Evolutionary conservation across 768 basidiomycete genomes (phyloP).

Genomic region (Porphyrellus cyaneotinctus): DNA sequence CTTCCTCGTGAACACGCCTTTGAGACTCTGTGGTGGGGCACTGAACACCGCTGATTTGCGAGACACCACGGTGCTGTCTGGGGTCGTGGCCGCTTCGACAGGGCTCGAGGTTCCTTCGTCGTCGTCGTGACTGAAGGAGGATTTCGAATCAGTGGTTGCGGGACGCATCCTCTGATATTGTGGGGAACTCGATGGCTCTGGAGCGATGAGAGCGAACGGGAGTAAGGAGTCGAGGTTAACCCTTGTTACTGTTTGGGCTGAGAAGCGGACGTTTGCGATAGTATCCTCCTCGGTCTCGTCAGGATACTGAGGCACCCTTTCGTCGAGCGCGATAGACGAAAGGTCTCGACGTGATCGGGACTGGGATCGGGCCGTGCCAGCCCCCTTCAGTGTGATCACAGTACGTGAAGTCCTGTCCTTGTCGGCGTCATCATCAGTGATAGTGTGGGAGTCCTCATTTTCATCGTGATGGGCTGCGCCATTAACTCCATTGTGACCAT

Average conservation of each 20-base stretch:
- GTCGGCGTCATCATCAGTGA: slow-evolving; percentile 42
- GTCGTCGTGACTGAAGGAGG: slow-evolving; percentile 17
- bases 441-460: slow-evolving; percentile 19
- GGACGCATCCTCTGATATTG: slow-evolving; percentile 19
- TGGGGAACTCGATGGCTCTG: slow-evolving; percentile 50
- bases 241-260: slow-evolving; percentile 63
- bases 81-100: slow-evolving; percentile 34
- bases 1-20: slow-evolving; percentile 70
- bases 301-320: slow-evolving; percentile 51
- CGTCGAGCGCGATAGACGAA: slow-evolving; percentile 53
- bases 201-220: slow-evolving; percentile 79
- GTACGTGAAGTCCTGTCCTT: slow-evolving; percentile 61
- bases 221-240: slow-evolving; percentile 54
- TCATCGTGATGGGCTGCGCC: slow-evolving; percentile 29
- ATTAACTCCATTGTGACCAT: slow-evolving; percentile 28
- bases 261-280: slow-evolving; percentile 73
- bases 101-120: slow-evolving; percentile 13
- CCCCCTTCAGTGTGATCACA: slow-evolving; percentile 60
- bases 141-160: slow-evolving; percentile 20
- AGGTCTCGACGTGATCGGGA: slow-evolving; percentile 74
- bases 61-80: slow-evolving; percentile 36
- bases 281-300: slow-evolving; percentile 63
- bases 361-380: slow-evolving; percentile 55
- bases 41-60: slow-evolving; percentile 34
- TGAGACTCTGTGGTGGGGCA: slow-evolving; percentile 63